Evolutionary conservation across 495 filamentous ascomycete genomes (phyloP), one percentile per base, ranked within the genome.

Genomic region (Hypoxylon crocopeplum): DNA sequence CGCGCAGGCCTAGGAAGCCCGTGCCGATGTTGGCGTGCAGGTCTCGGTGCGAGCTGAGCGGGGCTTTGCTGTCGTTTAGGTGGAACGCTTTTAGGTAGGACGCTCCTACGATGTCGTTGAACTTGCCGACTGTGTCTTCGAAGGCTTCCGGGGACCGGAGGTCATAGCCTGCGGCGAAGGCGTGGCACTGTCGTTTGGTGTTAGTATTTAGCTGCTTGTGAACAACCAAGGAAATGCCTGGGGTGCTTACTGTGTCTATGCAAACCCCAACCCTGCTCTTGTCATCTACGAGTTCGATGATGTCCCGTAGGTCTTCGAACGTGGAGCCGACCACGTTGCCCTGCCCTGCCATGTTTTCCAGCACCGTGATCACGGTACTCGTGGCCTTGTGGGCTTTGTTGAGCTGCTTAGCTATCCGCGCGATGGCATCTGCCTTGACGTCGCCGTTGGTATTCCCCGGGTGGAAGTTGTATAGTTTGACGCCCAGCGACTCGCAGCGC

Each of bases 391-490:
- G 90, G 1, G 92, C 91, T 48, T 82, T 82, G 63, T 95, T 96
- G 1, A 98, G 78, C 39, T 89, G 82, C 20, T 75, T 72, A 12
- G 94, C 92, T 41, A 98, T 88, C 17, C 93, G 87, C 15, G 76
- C 72, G 51, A 95, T 88, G 6, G 93, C 93, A 16, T 83, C 82
- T 0, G 79, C 75, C 36, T 88, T 85, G 11, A 82, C 75, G 6
- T 79, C 79, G 48, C 85, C 83, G 62, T 87, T 86, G 5, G 87
- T 87, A 48, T 83, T 92, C 42, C 94, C 94, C 0, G 94, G 94
- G 70, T 98, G 94, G 78, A 98, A 98, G 72, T 98, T 98, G 78
- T 98, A 98, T 12, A 98, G 79, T 55, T 74, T 82, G 68, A 98
- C 96, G 0, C 90, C 89, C 0, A 98, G 85, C n/a, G 79, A 79